A percentile compares a stretch with the other conserved stretches of the same genome.
These are phyloP conservation scores for Phanerochaete sordida DNA, from an alignment of 768 basidiomycete genomes.

Conservation along the genomic window DNA sequence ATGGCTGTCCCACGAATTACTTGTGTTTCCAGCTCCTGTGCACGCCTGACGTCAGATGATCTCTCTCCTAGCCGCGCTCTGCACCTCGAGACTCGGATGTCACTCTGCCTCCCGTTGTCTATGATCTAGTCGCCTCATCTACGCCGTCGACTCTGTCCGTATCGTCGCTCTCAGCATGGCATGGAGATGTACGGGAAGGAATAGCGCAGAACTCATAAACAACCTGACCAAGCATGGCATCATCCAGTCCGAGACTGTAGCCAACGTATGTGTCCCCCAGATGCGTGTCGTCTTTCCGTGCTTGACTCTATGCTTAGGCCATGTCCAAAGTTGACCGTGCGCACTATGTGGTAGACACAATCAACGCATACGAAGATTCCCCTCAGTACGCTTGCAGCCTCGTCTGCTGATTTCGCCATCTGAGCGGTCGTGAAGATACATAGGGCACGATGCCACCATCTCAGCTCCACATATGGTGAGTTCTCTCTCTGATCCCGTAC, in stretches of 20 bases:
- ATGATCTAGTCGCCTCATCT: too few species aligned
- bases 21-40: not conserved
- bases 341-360: slow-evolving; percentile 37
- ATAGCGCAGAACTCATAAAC: slow-evolving; percentile 68
- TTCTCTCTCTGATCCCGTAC: not conserved
- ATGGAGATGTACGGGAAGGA: slow-evolving; percentile 71
- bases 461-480: slow-evolving; percentile 94
- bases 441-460: slow-evolving; percentile 88
- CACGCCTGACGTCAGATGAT: not conserved
- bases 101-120: too few species aligned
- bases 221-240: slow-evolving; percentile 59
- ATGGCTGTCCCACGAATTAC: too few species aligned
- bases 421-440: slow-evolving; percentile 33
- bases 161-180: too few species aligned
- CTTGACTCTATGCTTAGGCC: slow-evolving; percentile 27
- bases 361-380: slow-evolving; percentile 45
- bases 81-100: too few species aligned
- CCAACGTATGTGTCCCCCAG: slow-evolving; percentile 41
- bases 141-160: too few species aligned
- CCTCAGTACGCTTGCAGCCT: slow-evolving; percentile 34
- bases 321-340: slow-evolving; percentile 46
- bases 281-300: not conserved
- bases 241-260: slow-evolving; percentile 51
- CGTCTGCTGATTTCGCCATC: not conserved
- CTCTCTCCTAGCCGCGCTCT: not conserved